A percentile compares a stretch with the other conserved stretches of the same genome.
These are phyloP conservation scores for Vaccinium macrocarpon DNA, from an alignment of 148 eudicot genomes.

Conservation along the genomic window DNA sequence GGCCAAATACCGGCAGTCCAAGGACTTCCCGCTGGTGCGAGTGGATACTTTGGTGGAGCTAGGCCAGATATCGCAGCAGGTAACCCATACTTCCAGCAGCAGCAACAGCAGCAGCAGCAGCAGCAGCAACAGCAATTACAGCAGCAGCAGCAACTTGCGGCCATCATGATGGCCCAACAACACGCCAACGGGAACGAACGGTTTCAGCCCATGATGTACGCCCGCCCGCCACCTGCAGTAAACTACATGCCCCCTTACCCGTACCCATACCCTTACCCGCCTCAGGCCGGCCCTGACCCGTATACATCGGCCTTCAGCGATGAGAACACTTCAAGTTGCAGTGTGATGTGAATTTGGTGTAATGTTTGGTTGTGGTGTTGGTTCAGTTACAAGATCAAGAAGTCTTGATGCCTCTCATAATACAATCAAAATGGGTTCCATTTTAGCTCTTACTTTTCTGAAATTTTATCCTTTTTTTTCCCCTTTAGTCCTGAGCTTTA, in stretches of 20 bases:
- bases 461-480: not conserved
- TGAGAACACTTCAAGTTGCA: conserved; percentile 86
- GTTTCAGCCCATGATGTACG: conserved; percentile 96
- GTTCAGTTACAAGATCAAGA: not conserved
- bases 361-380: not conserved
- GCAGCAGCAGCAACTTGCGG: conserved; percentile 32
- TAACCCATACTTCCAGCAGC: conserved; percentile 49
- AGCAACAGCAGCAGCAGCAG: conserved; percentile 37
- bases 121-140: conserved; percentile 63
- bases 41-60: conserved; percentile 49
- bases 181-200: conserved; percentile 68
- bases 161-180: conserved; percentile 95
- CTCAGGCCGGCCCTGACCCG: conserved; percentile 55
- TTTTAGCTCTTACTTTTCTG: not conserved
- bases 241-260: conserved; percentile 48
- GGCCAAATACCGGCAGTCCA: conserved; percentile 61
- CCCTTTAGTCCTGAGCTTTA: not conserved
- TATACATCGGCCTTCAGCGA: conserved; percentile 63
- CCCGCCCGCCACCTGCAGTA: conserved; percentile 72
- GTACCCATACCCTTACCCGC: conserved; percentile 32
- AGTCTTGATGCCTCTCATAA: not conserved
- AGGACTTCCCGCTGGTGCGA: conserved; percentile 54
- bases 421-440: conserved; percentile 10
- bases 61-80: conserved; percentile 58
- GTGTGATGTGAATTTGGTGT: conserved; percentile 57